These are phyloP conservation scores for Nepenthes mirabilis DNA, from an alignment of 148 eudicot genomes.

Conservation along the genomic window DNA sequence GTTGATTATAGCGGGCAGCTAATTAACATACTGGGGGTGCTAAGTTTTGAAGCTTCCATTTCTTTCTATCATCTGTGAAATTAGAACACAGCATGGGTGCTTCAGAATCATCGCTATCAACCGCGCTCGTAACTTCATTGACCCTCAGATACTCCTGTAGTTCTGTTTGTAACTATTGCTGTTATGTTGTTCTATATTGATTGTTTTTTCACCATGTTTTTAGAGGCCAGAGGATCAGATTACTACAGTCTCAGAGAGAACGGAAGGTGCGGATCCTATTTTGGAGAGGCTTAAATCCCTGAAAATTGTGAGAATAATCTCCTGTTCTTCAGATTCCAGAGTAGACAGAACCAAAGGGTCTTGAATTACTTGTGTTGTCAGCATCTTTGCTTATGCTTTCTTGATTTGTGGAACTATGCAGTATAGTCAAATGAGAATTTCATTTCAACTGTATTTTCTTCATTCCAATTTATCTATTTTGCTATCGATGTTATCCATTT, in stretches of 20 bases:
- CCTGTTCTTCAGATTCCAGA: not conserved
- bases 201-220: not conserved
- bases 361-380: no score
- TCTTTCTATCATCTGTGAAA: not conserved
- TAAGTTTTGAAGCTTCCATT: not conserved
- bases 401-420: no score
- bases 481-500: no score
- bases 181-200: not conserved
- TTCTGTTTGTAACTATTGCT: not conserved
- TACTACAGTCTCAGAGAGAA: conserved; percentile 71
- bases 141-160: not conserved
- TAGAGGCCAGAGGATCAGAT: conserved; percentile 61
- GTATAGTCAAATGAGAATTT: not conserved
- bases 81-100: conserved; percentile 31
- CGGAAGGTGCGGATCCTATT: conserved; percentile 58
- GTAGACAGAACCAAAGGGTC: not conserved
- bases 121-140: conserved; percentile 20
- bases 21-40: not conserved
- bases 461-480: no score
- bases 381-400: no score
- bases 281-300: conserved; percentile 63
- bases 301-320: conserved; percentile 37
- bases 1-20: not conserved
- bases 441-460: not conserved
- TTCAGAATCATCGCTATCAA: conserved; percentile 44